Evolutionary conservation across 2,329 filamentous ascomycete genomes (phyloP), one percentile per base, ranked within the genome.

Genomic region (Colletotrichum limetticola): DNA sequence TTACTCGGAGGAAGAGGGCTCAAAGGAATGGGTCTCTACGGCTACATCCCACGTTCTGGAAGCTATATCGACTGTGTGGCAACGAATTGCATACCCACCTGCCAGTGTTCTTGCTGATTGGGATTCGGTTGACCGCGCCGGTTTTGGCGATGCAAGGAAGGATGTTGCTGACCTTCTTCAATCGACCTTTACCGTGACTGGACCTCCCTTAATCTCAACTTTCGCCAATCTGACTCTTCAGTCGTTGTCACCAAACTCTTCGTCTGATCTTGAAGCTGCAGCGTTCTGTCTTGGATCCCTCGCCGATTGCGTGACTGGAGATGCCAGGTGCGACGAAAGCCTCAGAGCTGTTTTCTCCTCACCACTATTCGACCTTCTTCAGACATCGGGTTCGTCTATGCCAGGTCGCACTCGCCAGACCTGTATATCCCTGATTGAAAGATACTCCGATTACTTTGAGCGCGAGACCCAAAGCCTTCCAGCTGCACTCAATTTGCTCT

Each of bases 141-240:
- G 88, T 0, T 95, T 95, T 80, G 86, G 88, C 64, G 91, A 93
- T 70, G 94, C 94, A 60, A 88, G 94, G 35, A 91, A 93, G 76
- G 94, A 97, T 77, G 91, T 95, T n/a, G 88, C 90, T 63, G 94
- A 97, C 79, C 87, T 97, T 63, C 85, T 97, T 32, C 91, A 95
- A 76, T 91, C 92, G 2, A 89, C 92, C 3, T 95, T 92, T 76
- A 86, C 91, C 3, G 82, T 93, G 19, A 86, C 88, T 55, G 90
- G 90, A 0, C 83, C 87, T 28, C 81, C 85, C 46, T 81, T 93
- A 12, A 84, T 93, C 53, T 84, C 85, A 1, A 86, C 86, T 8
- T 92, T 93, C 75, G 86, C 86, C 53, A 84, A 89, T 57, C 78
- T 90, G n/a, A 85, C 89, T 24, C 81, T 90, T 37, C 84, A 86